Conservation (phyloP, 441 rosid species). For the Croton laevigatus region DNA sequence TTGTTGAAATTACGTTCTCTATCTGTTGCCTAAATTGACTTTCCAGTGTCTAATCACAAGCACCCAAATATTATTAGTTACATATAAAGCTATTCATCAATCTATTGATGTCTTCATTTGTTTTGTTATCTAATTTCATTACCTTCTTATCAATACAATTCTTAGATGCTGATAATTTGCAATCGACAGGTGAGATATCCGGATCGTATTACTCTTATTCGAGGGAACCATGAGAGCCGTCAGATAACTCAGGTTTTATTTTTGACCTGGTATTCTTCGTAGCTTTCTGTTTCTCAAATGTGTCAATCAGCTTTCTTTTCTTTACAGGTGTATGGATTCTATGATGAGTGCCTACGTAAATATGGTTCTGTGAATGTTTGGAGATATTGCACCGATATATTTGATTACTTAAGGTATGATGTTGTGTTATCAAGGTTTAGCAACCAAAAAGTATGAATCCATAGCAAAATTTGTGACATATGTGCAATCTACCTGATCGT, state of each 20-base stretch:
- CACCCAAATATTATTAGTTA: not conserved
- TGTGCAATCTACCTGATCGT: not conserved
- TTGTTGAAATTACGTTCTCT: not conserved
- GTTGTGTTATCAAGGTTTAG: conserved; percentile 16
- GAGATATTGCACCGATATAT: conserved; percentile 96
- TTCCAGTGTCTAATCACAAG: not conserved
- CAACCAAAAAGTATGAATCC: conserved; percentile 13
- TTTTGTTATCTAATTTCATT: not conserved
- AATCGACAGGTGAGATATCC: conserved; percentile 82
- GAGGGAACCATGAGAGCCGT: conserved; percentile 96
- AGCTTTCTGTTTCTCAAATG: conserved; percentile 17
- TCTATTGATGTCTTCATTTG: not conserved
- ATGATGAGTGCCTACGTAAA: conserved; percentile 86
- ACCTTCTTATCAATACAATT: not conserved
- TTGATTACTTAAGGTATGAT: conserved; percentile 86
- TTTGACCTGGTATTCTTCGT: conserved; percentile 6
- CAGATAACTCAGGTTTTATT: conserved; percentile 83
- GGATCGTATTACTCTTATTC: conserved; percentile 81
- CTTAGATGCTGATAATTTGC: conserved; percentile 16
- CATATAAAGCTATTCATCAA: conserved; percentile 4
- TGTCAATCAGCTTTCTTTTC: conserved; percentile 26
- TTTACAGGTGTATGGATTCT: conserved; percentile 86
- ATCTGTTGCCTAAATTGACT: not conserved
- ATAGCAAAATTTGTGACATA: not conserved
- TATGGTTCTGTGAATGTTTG: conserved; percentile 94